Percentiles rank a stretch among this genome's conserved stretches.
phyloP scores from a whole-genome alignment of 768 basidiomycete species.

The Termitomyces sp. region DNA sequence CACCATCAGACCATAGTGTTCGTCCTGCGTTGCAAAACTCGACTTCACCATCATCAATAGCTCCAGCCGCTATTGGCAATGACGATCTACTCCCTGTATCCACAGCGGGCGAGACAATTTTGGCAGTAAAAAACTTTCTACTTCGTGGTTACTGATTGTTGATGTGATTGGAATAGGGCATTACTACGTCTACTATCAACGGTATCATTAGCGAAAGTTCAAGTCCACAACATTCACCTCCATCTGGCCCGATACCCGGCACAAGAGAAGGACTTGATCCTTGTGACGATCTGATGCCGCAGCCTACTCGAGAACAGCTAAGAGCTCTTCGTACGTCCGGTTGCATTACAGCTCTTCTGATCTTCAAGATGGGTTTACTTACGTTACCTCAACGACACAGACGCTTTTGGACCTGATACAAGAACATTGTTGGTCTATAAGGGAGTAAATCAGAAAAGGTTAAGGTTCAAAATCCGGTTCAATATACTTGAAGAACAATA shows the following conservation, averaged over 20 bases:
- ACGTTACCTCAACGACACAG: constrained; percentile 6
- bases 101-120: neutral
- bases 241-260: neutral
- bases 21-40: neutral
- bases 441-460: neutral
- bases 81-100: neutral
- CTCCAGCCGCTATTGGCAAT: neutral
- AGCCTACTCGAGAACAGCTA: neutral
- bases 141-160: neutral
- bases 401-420: constrained; percentile 16
- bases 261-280: neutral
- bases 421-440: neutral
- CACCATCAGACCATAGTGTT: too few species aligned
- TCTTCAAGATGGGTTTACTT: neutral
- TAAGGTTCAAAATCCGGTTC: constrained; percentile 13
- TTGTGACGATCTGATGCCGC: neutral
- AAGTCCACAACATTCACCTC: neutral
- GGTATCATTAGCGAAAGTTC: neutral
- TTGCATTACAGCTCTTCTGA: neutral
- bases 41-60: neutral
- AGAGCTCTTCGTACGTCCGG: neutral
- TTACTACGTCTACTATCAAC: neutral
- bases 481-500: constrained; percentile 18
- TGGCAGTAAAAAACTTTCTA: neutral
- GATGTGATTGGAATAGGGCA: neutral